Evolutionary conservation across 225 moss, liverwort and hornwort species (phyloP), one percentile per base, ranked within the genome.

Genomic region (Asterella californica): DNA sequence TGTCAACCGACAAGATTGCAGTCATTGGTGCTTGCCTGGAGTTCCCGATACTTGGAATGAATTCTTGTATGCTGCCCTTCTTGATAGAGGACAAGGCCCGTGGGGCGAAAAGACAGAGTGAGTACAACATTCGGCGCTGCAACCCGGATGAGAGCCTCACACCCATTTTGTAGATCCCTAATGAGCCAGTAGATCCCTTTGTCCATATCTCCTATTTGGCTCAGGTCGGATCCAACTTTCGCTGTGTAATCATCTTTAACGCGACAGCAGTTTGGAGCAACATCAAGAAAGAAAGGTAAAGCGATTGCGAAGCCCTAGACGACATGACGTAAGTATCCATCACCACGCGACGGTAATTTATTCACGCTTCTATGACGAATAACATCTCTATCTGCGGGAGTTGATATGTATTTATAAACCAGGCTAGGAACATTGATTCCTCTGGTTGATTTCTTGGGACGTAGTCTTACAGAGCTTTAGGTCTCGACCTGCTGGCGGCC

Each of bases 11-110:
- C 96, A 94, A 29, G 96, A 96, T 15, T 96, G 96, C 50, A 92
- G 92, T 66, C 96, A 96, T 74, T 96, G 94, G 62, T 96, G 96
- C 83, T 85, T 96, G 72, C 94, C 96, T 0, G 96, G 96, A 9
- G 96, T 96, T 50, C 96, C 96, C 0, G 96, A 96, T 36, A 83
- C 87, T 0, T 96, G 96, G 96, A 96, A 89, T 0, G 94, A 96
- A 84, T 82, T 96, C 65, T 47, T 96, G 55, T 36, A 89, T 0
- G 94, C 85, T 4, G 86, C 80, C 37, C 82, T 96, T 30, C 86
- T 92, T 4, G 73, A 81, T 5, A 86, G 83, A 30, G 90, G 92
- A 25, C 83, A 83, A 74, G 75, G 80, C 5, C 78, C 81, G 0
- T 95, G 95, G 95, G 82, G 80, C 49, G 63, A 64, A 10, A 76